Percentiles rank a stretch among this genome's conserved stretches.
Evolutionary conservation across 2,329 filamentous ascomycete genomes (phyloP).

Genomic region (Chaetomiaceae sp.): DNA sequence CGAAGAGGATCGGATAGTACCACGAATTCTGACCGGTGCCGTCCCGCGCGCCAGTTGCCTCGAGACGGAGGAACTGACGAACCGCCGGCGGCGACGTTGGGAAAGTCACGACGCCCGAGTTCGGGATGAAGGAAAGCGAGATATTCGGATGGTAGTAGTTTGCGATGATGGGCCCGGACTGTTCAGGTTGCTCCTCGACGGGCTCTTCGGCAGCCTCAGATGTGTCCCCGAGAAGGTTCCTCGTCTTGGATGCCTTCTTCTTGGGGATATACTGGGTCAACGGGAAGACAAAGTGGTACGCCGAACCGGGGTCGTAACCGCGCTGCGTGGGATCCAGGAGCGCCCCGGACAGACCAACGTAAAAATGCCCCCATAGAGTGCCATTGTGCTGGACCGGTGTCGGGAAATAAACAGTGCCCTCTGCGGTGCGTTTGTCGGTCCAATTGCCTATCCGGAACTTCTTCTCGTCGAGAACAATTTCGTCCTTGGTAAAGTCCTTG

Average conservation of each 20-base stretch:
- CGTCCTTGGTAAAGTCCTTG: conserved; percentile 58
- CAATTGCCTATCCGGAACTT: conserved; percentile 74
- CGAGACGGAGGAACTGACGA: conserved; percentile 73
- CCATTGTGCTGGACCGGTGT: conserved; percentile 81
- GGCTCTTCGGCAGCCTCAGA: conserved; percentile 47
- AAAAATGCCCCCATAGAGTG: conserved; percentile 93
- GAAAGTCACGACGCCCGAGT: conserved; percentile 66
- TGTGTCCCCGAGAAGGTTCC: conserved; percentile 69
- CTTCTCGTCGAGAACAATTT: conserved; percentile 73
- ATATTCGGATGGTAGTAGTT: conserved; percentile 96
- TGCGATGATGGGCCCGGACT: conserved; percentile 63
- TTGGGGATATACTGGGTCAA: conserved; percentile 86
- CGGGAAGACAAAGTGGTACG: conserved; percentile 79
- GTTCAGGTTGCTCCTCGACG: conserved; percentile 46
- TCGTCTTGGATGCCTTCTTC: conserved; percentile 84
- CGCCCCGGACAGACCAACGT: conserved; percentile 70
- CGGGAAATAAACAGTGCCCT: conserved; percentile 74
- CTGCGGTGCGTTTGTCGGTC: conserved; percentile 70
- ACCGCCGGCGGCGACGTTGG: conserved; percentile 65
- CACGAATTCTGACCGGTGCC: conserved; percentile 80
- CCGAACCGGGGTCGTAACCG: conserved; percentile 67
- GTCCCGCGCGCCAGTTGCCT: conserved; percentile 76
- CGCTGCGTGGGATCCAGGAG: conserved; percentile 69
- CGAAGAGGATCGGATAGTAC: conserved; percentile 86
- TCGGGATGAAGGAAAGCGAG: conserved; percentile 80